Base-by-base conservation (phyloP, 495 filamentous ascomycete genomes). In the Penicillium steckii region DNA sequence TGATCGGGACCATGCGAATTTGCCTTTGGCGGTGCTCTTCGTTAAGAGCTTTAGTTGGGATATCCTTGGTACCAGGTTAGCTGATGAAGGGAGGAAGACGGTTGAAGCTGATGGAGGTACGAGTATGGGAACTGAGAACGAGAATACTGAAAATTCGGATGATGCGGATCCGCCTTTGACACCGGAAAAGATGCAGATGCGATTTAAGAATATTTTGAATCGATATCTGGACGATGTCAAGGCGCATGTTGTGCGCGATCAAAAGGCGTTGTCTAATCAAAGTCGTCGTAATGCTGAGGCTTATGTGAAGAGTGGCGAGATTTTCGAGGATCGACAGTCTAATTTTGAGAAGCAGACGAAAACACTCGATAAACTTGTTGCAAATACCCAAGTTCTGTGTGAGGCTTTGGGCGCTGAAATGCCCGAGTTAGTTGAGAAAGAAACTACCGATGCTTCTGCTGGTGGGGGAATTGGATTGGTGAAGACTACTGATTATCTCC, bases 1-100 rank as follows among this genome's bases (percentile, higher is more conserved):
- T 63, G 94, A 99, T 61, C 81, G 89, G 15, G 93, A 99, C 53
- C 94, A 97, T 67, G 75, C 81, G 24, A 97, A 97, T 64, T 73
- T 99, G 33, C 90, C 95, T 2, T 74, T 99, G 49, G 85, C 96
- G 3, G 93, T 96, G 26, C 73, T 93, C 10, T 99, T 99, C 60
- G 91, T 95, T 44, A 99, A 97, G 74, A 86, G 85, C 18, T 99
- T 97, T 64, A 86, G 86, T 53, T 99, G 94, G 91, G 94, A 99
- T 74, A 79, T 97, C 22, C 71, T 99, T 12, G 94, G 94, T 2
- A 82, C 90, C 30, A 90, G 85, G 60, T 60, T 73, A 23, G 73
- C 80, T 8, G 78, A 84, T 18, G 90, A 96, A 50, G 85, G 88
- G 10, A 82, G 91, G 52, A 96, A 89, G 70, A 85, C 81, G 24